Conservation (phyloP, 352 stramenopile genomes). For the Globisporangium middletonii region DNA sequence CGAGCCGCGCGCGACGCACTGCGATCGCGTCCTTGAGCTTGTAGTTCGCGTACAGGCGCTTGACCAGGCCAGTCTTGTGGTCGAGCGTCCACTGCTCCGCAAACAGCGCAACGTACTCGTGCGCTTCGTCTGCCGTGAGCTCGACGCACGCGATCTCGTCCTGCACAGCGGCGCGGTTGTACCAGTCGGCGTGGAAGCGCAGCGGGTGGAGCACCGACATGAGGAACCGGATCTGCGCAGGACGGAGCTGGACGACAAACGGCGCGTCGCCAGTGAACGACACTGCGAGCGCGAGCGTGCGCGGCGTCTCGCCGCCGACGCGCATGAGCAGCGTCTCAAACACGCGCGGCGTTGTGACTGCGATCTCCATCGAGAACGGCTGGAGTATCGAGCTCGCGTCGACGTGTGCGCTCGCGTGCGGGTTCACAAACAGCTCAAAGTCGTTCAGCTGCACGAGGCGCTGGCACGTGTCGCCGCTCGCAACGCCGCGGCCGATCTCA, state of each 20-base stretch:
- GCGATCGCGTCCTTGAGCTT: conserved; percentile 37
- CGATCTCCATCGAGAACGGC: conserved; percentile 52
- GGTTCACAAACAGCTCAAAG: conserved; percentile 68
- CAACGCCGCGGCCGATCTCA: conserved; percentile 29
- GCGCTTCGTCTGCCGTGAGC: conserved; percentile 27
- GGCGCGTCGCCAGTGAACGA: conserved; percentile 24
- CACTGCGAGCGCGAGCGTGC: conserved; percentile 49
- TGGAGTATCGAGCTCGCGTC: conserved; percentile 42
- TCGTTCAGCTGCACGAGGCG: conserved; percentile 46
- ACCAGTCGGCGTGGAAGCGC: conserved; percentile 67
- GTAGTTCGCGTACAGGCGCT: conserved; percentile 31
- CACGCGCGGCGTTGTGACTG: conserved; percentile 55
- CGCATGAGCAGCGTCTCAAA: conserved; percentile 59
- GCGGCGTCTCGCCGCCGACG: conserved; percentile 24
- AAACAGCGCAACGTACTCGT: conserved; percentile 63
- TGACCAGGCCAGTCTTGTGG: conserved; percentile 36
- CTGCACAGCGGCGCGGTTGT: conserved; percentile 36
- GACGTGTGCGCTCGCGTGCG: conserved; percentile 21
- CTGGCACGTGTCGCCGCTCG: conserved; percentile 24
- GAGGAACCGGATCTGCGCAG: conserved; percentile 54
- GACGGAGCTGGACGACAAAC: conserved; percentile 51
- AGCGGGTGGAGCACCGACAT: conserved; percentile 52
- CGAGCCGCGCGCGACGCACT: conserved; percentile 31
- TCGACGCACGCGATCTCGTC: conserved; percentile 66
- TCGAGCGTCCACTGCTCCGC: conserved; percentile 50